phyloP scores from a whole-genome alignment of 1,284 basidiomycete species.

The Peniophora sp. region DNA sequence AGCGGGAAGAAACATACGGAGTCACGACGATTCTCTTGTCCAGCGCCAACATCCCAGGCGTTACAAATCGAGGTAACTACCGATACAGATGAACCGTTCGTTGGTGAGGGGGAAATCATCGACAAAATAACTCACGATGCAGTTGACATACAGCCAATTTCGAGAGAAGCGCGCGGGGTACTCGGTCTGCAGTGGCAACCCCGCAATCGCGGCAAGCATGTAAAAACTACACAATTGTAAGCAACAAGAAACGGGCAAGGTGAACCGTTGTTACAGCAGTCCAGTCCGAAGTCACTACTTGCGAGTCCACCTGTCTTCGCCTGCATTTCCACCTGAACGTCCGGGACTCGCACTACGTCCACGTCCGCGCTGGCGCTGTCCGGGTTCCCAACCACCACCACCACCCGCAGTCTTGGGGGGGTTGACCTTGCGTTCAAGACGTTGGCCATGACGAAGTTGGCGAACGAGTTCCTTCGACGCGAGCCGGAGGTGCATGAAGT shows the following conservation, averaged over 20 bases:
- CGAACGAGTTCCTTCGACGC: constrained; percentile 78
- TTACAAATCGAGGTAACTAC: no score
- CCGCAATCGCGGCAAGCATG: no score
- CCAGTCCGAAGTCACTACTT: constrained; percentile 18
- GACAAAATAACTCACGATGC: no score
- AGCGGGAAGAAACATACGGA: no score
- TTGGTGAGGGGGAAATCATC: no score
- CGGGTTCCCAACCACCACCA: constrained; percentile 77
- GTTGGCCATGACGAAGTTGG: constrained; percentile 75
- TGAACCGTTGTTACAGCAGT: background rate
- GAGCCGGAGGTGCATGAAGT: constrained; percentile 96
- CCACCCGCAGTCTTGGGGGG: constrained; percentile 53
- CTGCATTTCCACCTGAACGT: constrained; percentile 49
- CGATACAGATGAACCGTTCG: no score
- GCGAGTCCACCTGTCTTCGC: constrained; percentile 63
- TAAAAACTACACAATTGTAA: no score
- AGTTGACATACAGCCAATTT: no score
- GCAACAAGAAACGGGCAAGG: background rate
- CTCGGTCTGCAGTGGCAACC: no score
- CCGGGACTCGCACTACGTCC: constrained; percentile 68
- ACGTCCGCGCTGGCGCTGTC: constrained; percentile 52
- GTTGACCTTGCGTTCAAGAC: constrained; percentile 71
- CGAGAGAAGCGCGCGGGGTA: no score
- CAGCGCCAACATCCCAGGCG: no score
- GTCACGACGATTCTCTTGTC: no score